Conservation (phyloP, 345 rosid species). For the Hypericum perforatum region DNA sequence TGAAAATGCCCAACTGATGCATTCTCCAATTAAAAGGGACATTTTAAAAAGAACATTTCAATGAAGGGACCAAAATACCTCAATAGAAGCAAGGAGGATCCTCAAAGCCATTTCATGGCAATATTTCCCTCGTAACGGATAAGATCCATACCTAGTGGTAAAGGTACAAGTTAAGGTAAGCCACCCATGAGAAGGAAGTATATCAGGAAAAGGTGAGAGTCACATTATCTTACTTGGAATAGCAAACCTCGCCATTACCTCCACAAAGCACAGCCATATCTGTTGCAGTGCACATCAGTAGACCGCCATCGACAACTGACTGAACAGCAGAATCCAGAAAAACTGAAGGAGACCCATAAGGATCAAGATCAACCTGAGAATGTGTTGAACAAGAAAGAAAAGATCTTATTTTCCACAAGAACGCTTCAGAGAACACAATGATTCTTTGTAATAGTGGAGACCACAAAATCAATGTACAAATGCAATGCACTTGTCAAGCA, state of each 20-base stretch:
- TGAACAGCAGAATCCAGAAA: conserved; percentile 97
- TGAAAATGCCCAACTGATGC: not conserved
- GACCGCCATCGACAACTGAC: conserved; percentile 88
- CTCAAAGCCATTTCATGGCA: conserved; percentile 99
- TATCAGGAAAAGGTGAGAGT: conserved; percentile 11
- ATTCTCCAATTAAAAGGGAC: not conserved
- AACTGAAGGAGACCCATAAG: conserved; percentile 92
- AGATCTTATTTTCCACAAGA: too few relatives aligned
- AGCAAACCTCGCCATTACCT: conserved; percentile 97
- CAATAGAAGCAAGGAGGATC: conserved; percentile 89
- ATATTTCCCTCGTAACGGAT: conserved; percentile 90
- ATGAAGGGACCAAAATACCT: conserved; percentile 36
- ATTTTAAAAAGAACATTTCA: not conserved
- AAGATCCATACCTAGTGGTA: conserved; percentile 72
- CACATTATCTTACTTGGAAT: conserved; percentile 76
- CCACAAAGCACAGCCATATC: conserved; percentile 99
- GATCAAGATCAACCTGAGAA: conserved; percentile 97
- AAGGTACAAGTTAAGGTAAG: conserved; percentile 14
- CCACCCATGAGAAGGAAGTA: conserved; percentile 7
- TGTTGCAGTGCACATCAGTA: conserved; percentile 97
- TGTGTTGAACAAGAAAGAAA: conserved; percentile 10
- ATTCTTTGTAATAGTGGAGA: too few relatives aligned
- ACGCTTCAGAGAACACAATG: too few relatives aligned
- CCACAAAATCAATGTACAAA: too few relatives aligned
- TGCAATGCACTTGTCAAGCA: not conserved